Conservation (phyloP, 2,329 filamentous ascomycete species). For the Stenocarpella maydis region DNA sequence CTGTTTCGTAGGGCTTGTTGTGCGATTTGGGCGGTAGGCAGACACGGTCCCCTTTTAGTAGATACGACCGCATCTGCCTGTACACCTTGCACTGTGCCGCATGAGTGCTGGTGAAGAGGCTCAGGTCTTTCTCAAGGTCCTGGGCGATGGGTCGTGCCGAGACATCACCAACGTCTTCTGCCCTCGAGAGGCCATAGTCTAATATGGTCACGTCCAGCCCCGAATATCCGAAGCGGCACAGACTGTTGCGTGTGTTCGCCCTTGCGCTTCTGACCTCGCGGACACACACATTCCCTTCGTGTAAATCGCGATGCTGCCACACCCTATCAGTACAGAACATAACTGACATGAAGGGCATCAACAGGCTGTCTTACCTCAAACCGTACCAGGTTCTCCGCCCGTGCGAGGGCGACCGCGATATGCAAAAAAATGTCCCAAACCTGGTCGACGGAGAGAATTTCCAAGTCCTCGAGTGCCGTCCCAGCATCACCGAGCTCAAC, state of each 20-base stretch:
- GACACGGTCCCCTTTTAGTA: conserved; percentile 59
- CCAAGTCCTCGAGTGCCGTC: conserved; percentile 65
- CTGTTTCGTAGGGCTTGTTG: conserved; percentile 54
- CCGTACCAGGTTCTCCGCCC: conserved; percentile 64
- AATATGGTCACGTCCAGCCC: conserved; percentile 71
- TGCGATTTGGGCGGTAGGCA: conserved; percentile 59
- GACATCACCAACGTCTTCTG: conserved; percentile 51
- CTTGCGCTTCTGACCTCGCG: conserved; percentile 50
- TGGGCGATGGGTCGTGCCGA: conserved; percentile 56
- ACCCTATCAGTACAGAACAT: neutral
- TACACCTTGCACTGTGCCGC: conserved; percentile 69
- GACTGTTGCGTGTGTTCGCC: conserved; percentile 41
- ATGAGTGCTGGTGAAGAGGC: conserved; percentile 67
- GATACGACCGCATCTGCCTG: conserved; percentile 67
- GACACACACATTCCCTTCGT: conserved; percentile 72
- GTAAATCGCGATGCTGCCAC: conserved; percentile 67
- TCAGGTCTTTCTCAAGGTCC: conserved; percentile 67
- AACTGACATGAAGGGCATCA: neutral
- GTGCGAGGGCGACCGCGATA: conserved; percentile 65
- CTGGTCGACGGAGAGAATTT: conserved; percentile 57
- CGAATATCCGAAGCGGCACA: conserved; percentile 62
- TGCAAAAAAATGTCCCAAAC: conserved; percentile 71
- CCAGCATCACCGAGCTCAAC: conserved; percentile 72
- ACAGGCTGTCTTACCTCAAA: conserved; percentile 61
- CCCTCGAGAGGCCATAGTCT: conserved; percentile 71